Conservation (phyloP, 805 yeast species). For the Starmerella riodocensis region DNA sequence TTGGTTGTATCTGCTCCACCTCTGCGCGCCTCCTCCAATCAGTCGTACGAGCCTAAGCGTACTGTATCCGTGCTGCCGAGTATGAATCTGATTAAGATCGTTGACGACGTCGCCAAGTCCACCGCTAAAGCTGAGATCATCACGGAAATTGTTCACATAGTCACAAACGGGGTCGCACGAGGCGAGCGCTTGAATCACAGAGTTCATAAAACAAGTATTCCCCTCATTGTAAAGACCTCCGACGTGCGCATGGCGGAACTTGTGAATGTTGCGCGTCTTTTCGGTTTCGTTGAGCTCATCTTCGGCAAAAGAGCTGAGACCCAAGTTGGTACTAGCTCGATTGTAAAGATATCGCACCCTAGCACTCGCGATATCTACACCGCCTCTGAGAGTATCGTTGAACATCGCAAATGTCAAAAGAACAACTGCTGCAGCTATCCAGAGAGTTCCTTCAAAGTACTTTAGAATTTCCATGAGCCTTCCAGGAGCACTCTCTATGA, state of each 20-base stretch:
- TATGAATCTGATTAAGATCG: constrained; percentile 24
- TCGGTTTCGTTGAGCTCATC: constrained; percentile 22
- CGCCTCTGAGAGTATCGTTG: constrained; percentile 26
- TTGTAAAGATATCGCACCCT: constrained; percentile 24
- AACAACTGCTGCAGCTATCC: constrained; percentile 1
- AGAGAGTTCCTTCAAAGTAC: background rate
- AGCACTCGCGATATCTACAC: constrained; percentile 26
- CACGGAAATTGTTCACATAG: constrained; percentile 39
- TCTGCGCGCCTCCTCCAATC: constrained; percentile 30
- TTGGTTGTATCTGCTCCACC: constrained; percentile 75
- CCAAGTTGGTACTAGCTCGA: constrained; percentile 20
- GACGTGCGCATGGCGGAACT: constrained; percentile 30
- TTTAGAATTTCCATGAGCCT: background rate
- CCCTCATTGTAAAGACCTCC: constrained; percentile 88
- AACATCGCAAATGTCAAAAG: constrained; percentile 21
- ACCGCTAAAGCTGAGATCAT: constrained; percentile 18
- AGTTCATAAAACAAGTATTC: constrained; percentile 88
- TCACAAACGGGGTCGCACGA: constrained; percentile 48
- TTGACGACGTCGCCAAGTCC: constrained; percentile 20
- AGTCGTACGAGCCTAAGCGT: constrained; percentile 20
- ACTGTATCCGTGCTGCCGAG: constrained; percentile 23
- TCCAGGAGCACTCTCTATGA: background rate
- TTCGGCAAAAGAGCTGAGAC: constrained; percentile 20
- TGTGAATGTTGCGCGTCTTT: constrained; percentile 17
- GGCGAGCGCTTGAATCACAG: constrained; percentile 72